Conservation (phyloP, 352 stramenopile species). For the Globisporangium ultimum region DNA sequence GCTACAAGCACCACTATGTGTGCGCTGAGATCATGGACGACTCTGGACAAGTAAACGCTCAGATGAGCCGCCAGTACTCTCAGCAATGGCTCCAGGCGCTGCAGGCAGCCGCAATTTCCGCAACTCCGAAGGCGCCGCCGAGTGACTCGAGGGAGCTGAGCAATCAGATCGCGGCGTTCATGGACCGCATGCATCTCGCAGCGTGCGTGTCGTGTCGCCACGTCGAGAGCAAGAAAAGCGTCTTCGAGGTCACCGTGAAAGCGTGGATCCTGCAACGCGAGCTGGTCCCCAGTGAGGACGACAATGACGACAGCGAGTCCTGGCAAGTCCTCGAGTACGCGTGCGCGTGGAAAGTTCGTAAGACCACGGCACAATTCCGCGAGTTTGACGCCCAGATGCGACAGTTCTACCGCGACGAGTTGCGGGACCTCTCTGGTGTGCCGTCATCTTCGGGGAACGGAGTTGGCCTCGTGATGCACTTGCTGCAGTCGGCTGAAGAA, state of each 20-base stretch:
- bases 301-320: slow-evolving; percentile 14
- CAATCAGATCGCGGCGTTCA: slow-evolving; percentile 32
- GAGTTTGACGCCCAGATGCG: slow-evolving; percentile 54
- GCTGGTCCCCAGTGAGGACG: slow-evolving; percentile 19
- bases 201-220: slow-evolving; percentile 30
- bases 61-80: slow-evolving; percentile 39
- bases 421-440: slow-evolving; percentile 37
- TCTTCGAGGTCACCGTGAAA: slow-evolving; percentile 51
- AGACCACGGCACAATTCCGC: slow-evolving; percentile 40
- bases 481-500: slow-evolving; percentile 21
- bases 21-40: slow-evolving; percentile 38
- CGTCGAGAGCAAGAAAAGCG: slow-evolving; percentile 20
- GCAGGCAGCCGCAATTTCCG: background rate
- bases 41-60: slow-evolving; percentile 15
- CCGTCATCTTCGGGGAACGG: background rate
- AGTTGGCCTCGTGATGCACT: slow-evolving; percentile 14
- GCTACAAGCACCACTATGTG: slow-evolving; percentile 41
- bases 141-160: slow-evolving; percentile 35
- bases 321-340: slow-evolving; percentile 74
- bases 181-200: slow-evolving; percentile 52
- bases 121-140: background rate
- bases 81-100: slow-evolving; percentile 53
- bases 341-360: slow-evolving; percentile 43
- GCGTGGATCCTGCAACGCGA: slow-evolving; percentile 66
- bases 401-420: slow-evolving; percentile 32